Conservation (phyloP, 2,329 filamentous ascomycete species). For the Neonectria faginata region DNA sequence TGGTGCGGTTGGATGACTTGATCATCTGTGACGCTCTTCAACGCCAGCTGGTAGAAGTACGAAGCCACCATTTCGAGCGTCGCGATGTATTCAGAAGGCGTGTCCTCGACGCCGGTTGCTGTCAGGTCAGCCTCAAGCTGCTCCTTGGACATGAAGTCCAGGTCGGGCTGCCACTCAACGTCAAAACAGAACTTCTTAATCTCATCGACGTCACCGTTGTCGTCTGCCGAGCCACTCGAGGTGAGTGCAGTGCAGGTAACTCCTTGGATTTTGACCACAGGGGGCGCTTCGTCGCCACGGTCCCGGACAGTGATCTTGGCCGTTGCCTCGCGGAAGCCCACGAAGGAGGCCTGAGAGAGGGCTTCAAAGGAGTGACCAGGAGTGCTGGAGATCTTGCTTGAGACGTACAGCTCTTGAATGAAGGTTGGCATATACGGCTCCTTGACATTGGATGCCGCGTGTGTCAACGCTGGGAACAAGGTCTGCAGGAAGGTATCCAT, state of each 20-base stretch:
- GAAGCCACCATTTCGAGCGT: slow-evolving; percentile 6
- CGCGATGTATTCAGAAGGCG: slow-evolving; percentile 5
- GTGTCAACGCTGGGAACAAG: slow-evolving; percentile 13
- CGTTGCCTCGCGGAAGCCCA: slow-evolving; percentile 14
- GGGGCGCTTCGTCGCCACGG: neutral
- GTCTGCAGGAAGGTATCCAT: slow-evolving; percentile 19
- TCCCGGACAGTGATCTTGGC: slow-evolving; percentile 9
- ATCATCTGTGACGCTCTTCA: slow-evolving; percentile 6
- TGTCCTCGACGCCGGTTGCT: slow-evolving; percentile 12
- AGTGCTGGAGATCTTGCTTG: slow-evolving; percentile 3
- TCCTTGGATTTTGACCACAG: slow-evolving; percentile 6
- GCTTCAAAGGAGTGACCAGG: slow-evolving; percentile 5
- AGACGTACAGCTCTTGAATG: slow-evolving; percentile 12
- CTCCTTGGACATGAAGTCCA: slow-evolving; percentile 12
- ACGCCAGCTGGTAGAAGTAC: slow-evolving; percentile 5
- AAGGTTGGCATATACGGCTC: slow-evolving; percentile 16
- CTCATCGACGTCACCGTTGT: neutral
- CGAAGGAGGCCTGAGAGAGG: neutral
- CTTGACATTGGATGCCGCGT: slow-evolving; percentile 4
- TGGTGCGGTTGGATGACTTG: slow-evolving; percentile 18
- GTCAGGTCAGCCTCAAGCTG: slow-evolving; percentile 4
- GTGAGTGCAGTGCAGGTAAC: slow-evolving; percentile 4
- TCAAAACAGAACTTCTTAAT: slow-evolving; percentile 22
- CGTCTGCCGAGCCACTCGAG: neutral
- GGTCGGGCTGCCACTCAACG: slow-evolving; percentile 15